Evolutionary conservation across 192 early-diverging fungal species (phyloP).

Genomic region (Coemansia sp.): DNA sequence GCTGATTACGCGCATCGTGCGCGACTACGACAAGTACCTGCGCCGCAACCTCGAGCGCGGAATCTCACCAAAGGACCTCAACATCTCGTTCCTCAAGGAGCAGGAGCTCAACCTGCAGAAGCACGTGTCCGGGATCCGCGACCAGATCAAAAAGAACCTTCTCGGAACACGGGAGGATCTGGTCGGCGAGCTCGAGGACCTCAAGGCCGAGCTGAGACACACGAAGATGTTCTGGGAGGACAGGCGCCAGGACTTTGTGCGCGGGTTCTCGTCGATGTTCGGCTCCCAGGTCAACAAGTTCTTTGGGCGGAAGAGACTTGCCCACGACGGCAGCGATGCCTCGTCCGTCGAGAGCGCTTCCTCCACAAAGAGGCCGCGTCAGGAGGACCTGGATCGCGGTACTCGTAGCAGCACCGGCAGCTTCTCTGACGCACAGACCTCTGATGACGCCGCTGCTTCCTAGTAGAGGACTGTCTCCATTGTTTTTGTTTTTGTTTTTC

Average conservation of each 20-base stretch:
- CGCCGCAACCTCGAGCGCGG: constrained; percentile 84
- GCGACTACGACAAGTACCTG: constrained; percentile 83
- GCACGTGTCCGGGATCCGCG: constrained; percentile 67
- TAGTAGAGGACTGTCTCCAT: neutral
- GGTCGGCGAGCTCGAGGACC: constrained; percentile 61
- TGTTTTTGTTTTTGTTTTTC: no score
- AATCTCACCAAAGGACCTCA: constrained; percentile 77
- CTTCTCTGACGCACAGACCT: neutral
- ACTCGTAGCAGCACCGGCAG: constrained; percentile 7
- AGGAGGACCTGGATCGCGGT: constrained; percentile 2
- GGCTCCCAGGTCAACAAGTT: constrained; percentile 55
- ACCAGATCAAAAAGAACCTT: constrained; percentile 69
- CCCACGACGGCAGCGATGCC: neutral
- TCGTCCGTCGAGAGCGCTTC: neutral
- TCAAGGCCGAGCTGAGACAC: constrained; percentile 65
- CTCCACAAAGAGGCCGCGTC: constrained; percentile 34
- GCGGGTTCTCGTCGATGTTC: constrained; percentile 70
- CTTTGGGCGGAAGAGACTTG: constrained; percentile 43
- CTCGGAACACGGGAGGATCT: constrained; percentile 66
- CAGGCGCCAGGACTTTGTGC: constrained; percentile 73
- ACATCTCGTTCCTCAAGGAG: constrained; percentile 80
- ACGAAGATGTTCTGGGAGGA: constrained; percentile 72
- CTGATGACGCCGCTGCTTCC: constrained; percentile 6
- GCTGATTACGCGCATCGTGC: constrained; percentile 80
- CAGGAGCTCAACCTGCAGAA: constrained; percentile 77